phyloP scores from a whole-genome alignment of 1,139 yeast genomes.

The Arxiozyma heterogenica region DNA sequence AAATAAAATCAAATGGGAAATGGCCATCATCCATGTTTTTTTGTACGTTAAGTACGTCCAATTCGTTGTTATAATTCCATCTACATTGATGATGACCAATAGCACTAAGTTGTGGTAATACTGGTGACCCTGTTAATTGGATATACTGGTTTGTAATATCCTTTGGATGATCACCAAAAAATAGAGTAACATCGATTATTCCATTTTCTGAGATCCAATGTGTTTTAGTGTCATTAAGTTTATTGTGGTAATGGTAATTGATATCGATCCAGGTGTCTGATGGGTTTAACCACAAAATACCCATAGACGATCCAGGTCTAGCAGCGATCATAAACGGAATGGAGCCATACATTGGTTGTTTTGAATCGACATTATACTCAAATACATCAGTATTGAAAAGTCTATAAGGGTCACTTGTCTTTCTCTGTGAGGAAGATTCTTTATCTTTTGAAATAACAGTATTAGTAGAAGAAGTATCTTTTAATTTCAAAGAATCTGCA shows the following conservation, averaged over 20 bases:
- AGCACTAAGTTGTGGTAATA: conserved; percentile 71
- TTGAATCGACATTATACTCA: conserved; percentile 76
- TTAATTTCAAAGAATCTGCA: conserved; percentile 64
- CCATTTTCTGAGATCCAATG: conserved; percentile 98
- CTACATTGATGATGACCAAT: conserved; percentile 93
- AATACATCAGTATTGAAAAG: conserved; percentile 88
- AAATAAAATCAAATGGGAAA: conserved; percentile 84
- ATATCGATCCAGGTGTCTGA: conserved; percentile 91
- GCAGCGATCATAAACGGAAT: conserved; percentile 80
- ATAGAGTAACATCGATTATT: conserved; percentile 60
- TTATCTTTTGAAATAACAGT: neutral
- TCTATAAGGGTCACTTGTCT: conserved; percentile 63
- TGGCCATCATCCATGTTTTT: conserved; percentile 58
- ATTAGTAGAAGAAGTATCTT: conserved; percentile 42
- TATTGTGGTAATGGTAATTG: conserved; percentile 26
- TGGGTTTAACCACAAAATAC: conserved; percentile 83
- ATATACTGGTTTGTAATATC: conserved; percentile 59
- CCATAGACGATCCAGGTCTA: conserved; percentile 51
- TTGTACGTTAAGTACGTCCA: conserved; percentile 67
- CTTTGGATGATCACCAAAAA: conserved; percentile 54
- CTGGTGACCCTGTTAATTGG: conserved; percentile 61
- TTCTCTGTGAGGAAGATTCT: conserved; percentile 9
- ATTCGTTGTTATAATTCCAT: conserved; percentile 90
- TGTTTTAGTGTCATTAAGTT: conserved; percentile 31
- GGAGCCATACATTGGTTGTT: conserved; percentile 88